Conservation (phyloP, 768 basidiomycete species). For the Xerocomellus dryophilus region DNA sequence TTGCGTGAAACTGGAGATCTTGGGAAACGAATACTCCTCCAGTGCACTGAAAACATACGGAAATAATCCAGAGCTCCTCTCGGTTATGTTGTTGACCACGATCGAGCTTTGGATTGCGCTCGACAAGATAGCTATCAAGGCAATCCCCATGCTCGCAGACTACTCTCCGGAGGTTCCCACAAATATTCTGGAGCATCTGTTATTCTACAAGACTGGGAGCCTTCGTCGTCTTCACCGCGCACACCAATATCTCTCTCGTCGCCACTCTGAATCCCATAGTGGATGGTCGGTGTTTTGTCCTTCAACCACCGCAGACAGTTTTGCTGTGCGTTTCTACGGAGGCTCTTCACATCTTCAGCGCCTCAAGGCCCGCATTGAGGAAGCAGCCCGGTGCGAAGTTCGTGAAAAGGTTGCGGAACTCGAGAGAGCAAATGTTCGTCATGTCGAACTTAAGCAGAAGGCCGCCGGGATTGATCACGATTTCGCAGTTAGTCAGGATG, state of each 20-base stretch:
- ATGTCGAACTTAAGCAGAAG: slow-evolving; percentile 17
- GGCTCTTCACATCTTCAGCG: slow-evolving; percentile 18
- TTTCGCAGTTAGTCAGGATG: neutral
- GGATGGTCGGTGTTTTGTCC: slow-evolving; percentile 36
- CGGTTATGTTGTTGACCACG: slow-evolving; percentile 40
- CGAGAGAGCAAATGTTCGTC: slow-evolving; percentile 10
- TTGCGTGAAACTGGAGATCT: slow-evolving; percentile 17
- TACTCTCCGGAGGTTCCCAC: slow-evolving; percentile 34
- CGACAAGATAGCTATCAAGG: slow-evolving; percentile 22
- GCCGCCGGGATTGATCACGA: slow-evolving; percentile 7
- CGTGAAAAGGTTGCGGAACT: slow-evolving; percentile 32
- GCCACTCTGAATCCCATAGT: slow-evolving; percentile 18
- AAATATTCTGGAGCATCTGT: slow-evolving; percentile 24
- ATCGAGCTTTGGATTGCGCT: slow-evolving; percentile 38
- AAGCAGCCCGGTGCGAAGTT: slow-evolving; percentile 19
- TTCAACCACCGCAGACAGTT: slow-evolving; percentile 12
- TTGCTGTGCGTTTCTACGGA: slow-evolving; percentile 37
- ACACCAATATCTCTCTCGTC: slow-evolving; percentile 31
- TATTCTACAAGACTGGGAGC: slow-evolving; percentile 27
- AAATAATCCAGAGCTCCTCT: slow-evolving; percentile 37
- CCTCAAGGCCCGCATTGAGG: slow-evolving; percentile 32
- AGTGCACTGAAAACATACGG: slow-evolving; percentile 27
- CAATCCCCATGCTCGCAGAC: slow-evolving; percentile 26
- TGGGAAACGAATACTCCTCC: slow-evolving; percentile 26
- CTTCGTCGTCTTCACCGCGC: slow-evolving; percentile 29